phyloP scores from a whole-genome alignment of 2,329 filamentous ascomycete species.

The Cladophialophora exuberans region DNA sequence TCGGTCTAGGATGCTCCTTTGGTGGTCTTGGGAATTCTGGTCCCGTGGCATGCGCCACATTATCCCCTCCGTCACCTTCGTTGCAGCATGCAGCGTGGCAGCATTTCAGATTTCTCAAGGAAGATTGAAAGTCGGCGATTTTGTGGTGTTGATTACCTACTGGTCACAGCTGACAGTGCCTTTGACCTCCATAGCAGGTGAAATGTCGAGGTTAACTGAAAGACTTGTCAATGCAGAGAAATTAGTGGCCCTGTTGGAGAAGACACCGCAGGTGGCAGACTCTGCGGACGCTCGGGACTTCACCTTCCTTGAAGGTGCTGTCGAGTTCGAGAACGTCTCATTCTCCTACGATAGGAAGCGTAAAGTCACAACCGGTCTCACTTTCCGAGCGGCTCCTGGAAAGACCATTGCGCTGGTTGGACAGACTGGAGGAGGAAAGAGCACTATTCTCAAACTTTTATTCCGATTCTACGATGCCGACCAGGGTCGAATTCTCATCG shows the following conservation, averaged over 20 bases:
- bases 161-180: conserved; percentile 59
- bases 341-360: conserved; percentile 59
- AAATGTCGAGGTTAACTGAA: conserved; percentile 52
- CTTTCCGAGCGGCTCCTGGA: conserved; percentile 52
- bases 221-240: conserved; percentile 67
- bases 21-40: conserved; percentile 12
- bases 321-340: conserved; percentile 54
- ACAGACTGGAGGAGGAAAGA: conserved; percentile 63
- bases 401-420: conserved; percentile 59
- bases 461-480: conserved; percentile 59
- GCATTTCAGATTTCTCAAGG: conserved; percentile 57
- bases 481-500: conserved; percentile 54
- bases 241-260: conserved; percentile 52
- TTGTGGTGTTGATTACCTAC: conserved; percentile 68
- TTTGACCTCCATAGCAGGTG: conserved; percentile 54
- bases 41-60: conserved; percentile 12
- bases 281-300: conserved; percentile 42
- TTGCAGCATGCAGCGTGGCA: conserved; percentile 56
- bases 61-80: conserved; percentile 40
- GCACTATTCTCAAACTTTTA: conserved; percentile 58
- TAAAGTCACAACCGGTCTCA: conserved; percentile 52
- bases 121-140: conserved; percentile 58
- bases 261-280: conserved; percentile 50
- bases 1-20: conserved; percentile 38
- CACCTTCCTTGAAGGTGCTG: conserved; percentile 45